A percentile compares a stretch with the other conserved stretches of the same genome.
Evolutionary conservation across 305 asterid genomes (phyloP).

Genomic region (Solanum hybrid): DNA sequence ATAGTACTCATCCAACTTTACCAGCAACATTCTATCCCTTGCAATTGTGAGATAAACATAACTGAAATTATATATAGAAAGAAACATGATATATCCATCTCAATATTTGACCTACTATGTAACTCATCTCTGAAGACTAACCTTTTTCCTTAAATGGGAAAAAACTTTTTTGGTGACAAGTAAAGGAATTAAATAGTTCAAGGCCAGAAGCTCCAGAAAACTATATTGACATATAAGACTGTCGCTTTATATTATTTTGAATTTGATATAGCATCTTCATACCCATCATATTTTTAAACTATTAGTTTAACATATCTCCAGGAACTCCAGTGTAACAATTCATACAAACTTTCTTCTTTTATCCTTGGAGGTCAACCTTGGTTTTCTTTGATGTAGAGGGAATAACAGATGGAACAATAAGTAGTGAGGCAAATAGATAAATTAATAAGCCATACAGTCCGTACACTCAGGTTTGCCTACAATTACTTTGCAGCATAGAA

Average conservation of each 20-base stretch:
- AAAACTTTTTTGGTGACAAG: neutral
- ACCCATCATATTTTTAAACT: neutral
- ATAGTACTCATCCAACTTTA: neutral
- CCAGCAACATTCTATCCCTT: neutral
- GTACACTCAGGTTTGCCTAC: neutral
- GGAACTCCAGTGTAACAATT: neutral
- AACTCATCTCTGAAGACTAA: neutral
- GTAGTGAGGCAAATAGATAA: neutral
- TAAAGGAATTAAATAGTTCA: neutral
- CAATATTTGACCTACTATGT: neutral
- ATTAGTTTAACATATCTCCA: neutral
- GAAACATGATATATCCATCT: neutral
- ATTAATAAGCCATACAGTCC: neutral
- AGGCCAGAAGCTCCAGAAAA: neutral
- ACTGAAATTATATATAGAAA: neutral
- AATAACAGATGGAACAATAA: neutral
- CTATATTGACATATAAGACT: neutral
- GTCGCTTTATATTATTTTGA: neutral
- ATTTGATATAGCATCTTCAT: neutral
- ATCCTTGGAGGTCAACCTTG: neutral
- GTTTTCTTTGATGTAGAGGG: neutral
- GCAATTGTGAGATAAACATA: neutral
- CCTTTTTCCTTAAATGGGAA: neutral
- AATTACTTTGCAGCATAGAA: neutral
- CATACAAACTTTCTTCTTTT: neutral